phyloP scores from a whole-genome alignment of 2,329 filamentous ascomycete genomes.

The Colletotrichum spaethianum region DNA sequence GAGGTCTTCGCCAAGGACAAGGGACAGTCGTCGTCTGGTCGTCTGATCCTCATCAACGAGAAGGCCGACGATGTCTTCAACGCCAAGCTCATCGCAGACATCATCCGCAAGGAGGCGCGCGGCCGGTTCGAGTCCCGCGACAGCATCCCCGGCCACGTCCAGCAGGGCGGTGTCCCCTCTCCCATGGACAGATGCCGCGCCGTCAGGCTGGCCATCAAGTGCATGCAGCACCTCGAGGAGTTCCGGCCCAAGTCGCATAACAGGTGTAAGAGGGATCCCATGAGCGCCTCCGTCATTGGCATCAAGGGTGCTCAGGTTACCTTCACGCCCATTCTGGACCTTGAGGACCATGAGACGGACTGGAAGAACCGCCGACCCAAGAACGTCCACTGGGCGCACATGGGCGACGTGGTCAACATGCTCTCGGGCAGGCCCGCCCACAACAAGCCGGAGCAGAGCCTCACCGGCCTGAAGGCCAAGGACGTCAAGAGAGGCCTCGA shows the following conservation, averaged over 20 bases:
- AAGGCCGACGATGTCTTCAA: slow-evolving; percentile 91
- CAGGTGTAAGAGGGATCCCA: slow-evolving; percentile 80
- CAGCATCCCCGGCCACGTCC: slow-evolving; percentile 93
- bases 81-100: slow-evolving; percentile 93
- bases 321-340: slow-evolving; percentile 84
- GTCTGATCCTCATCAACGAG: slow-evolving; percentile 97
- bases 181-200: slow-evolving; percentile 97
- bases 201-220: slow-evolving; percentile 92
- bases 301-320: slow-evolving; percentile 91
- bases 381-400: slow-evolving; percentile 85
- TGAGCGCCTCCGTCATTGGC: slow-evolving; percentile 87
- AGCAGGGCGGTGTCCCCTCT: slow-evolving; percentile 92
- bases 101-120: slow-evolving; percentile 93
- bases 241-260: slow-evolving; percentile 77
- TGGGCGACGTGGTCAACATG: slow-evolving; percentile 88
- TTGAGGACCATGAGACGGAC: slow-evolving; percentile 90
- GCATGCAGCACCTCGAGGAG: slow-evolving; percentile 89
- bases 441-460: slow-evolving; percentile 61
- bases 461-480: slow-evolving; percentile 70
- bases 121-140: slow-evolving; percentile 94
- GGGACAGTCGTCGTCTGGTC: slow-evolving; percentile 90
- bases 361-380: slow-evolving; percentile 92
- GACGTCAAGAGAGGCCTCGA: slow-evolving; percentile 70
- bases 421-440: slow-evolving; percentile 80
- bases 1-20: slow-evolving; percentile 87